These are phyloP conservation scores for Gymnopilus dilepis DNA, from an alignment of 768 basidiomycete genomes.

Conservation along the genomic window DNA sequence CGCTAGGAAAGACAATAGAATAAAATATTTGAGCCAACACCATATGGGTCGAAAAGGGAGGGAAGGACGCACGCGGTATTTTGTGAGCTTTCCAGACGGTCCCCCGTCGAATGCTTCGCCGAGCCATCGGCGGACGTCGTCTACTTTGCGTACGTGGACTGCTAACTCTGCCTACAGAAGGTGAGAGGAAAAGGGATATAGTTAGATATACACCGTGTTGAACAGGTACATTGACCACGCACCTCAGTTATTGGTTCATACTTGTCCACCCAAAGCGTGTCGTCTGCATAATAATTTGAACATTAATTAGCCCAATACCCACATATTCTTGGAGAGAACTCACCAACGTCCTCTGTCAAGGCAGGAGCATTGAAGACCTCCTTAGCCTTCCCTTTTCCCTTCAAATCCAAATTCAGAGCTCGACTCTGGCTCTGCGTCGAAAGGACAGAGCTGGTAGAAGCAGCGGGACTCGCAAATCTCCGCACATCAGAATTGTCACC, in stretches of 20 bases:
- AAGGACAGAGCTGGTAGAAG: too few relatives aligned
- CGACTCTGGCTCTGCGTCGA: conserved; percentile 7
- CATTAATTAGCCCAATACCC: background rate
- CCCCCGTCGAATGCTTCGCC: conserved; percentile 73
- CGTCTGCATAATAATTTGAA: conserved; percentile 7
- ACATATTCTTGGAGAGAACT: background rate
- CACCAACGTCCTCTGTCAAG: conserved; percentile 11
- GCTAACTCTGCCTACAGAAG: conserved; percentile 70
- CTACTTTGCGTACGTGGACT: conserved; percentile 80
- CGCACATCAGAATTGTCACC: too few relatives aligned
- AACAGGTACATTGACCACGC: too few relatives aligned
- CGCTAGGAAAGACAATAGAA: conserved; percentile 52
- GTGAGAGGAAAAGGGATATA: background rate
- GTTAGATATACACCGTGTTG: background rate
- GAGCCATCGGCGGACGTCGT: conserved; percentile 79
- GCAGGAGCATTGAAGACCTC: conserved; percentile 21
- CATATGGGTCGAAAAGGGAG: background rate
- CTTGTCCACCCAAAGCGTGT: conserved; percentile 55
- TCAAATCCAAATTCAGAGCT: background rate
- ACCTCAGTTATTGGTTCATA: conserved; percentile 68
- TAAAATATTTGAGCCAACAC: background rate
- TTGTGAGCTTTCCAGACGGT: conserved; percentile 63
- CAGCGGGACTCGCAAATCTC: too few relatives aligned
- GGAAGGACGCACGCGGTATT: conserved; percentile 68
- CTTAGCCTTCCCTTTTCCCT: conserved; percentile 34